Evolutionary conservation across 2,329 filamentous ascomycete species (phyloP), one percentile per base, ranked within the genome.

Genomic region (Fusarium caatingaense): DNA sequence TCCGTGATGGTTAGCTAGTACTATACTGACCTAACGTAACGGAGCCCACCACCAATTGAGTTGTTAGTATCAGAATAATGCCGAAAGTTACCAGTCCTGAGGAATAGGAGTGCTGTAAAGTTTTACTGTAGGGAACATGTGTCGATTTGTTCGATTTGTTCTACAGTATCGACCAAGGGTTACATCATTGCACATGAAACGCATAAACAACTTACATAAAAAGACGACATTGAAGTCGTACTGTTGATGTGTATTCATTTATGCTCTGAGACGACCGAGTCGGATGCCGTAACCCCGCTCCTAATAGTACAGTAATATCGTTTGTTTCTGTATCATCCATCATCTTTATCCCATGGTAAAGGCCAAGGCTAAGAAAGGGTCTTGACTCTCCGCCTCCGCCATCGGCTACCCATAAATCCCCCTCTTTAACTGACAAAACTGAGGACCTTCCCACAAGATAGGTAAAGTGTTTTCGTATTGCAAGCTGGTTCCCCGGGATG

Each of bases 141-240:
- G 41, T 56, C 56, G 41, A 68, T 56, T 62, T 56, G 34, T 37
- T 64, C 60, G 34, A 70, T 66, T 66, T 58, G 30, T 50, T 59
- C 62, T 28, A 32, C 40, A 23, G 30, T 21, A n/a, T 18, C 34
- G 10, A 37, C 18, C 45, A 25, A 15, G 49, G 28, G 48, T 68
- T 68, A 46, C 68, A 64, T 71, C 51, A 68, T 63, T 40, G 21
- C 53, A 64, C 55, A 57, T 60, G 41, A 46, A 49, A 44, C 34
- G 34, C 62, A 66, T 66, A 41, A 47, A 40, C 50, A 59, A 46
- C 48, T 42, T 37, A 65, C 37, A 55, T 45, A 44, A 48, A 47
- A 56, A 30, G 32, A 30, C 60, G 47, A 68, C 60, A 45, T 40
- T 49, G 15, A 28, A 56, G 44, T 53, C 37, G 34, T 44, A 32